phyloP scores from a whole-genome alignment of 805 yeast species.

The Kodamaea laetipori region DNA sequence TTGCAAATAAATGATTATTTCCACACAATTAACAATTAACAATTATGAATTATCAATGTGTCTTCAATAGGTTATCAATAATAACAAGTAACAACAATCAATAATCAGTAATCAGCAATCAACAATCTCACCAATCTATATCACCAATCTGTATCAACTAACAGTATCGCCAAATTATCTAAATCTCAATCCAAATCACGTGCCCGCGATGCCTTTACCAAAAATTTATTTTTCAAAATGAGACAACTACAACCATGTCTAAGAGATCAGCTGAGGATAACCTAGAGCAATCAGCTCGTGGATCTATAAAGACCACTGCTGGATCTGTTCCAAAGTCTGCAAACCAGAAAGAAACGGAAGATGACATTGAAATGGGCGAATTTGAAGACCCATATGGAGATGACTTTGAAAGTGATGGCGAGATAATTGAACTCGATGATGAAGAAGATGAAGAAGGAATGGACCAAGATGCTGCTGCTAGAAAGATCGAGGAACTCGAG shows the following conservation, averaged over 20 bases:
- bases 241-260: constrained; percentile 39
- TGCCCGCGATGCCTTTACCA: not conserved
- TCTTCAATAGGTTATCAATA: too few relatives aligned
- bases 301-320: constrained; percentile 35
- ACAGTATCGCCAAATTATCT: too few relatives aligned
- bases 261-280: constrained; percentile 51
- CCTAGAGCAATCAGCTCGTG: constrained; percentile 22
- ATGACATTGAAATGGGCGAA: constrained; percentile 71
- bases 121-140: too few relatives aligned
- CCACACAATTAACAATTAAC: too few relatives aligned
- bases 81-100: too few relatives aligned
- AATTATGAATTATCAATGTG: too few relatives aligned
- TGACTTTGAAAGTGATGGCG: constrained; percentile 90
- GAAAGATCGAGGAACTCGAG: constrained; percentile 39
- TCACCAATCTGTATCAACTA: too few relatives aligned
- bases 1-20: too few relatives aligned
- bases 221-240: constrained; percentile 6
- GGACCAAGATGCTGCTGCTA: constrained; percentile 36
- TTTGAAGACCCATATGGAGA: constrained; percentile 89
- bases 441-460: constrained; percentile 48
- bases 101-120: too few relatives aligned
- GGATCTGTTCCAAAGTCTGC: constrained; percentile 46
- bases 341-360: constrained; percentile 26
- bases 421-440: constrained; percentile 76
- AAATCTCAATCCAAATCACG: not conserved